Base-by-base conservation (phyloP, 106 monocot species). In the Dendrobium nobile region DNA sequence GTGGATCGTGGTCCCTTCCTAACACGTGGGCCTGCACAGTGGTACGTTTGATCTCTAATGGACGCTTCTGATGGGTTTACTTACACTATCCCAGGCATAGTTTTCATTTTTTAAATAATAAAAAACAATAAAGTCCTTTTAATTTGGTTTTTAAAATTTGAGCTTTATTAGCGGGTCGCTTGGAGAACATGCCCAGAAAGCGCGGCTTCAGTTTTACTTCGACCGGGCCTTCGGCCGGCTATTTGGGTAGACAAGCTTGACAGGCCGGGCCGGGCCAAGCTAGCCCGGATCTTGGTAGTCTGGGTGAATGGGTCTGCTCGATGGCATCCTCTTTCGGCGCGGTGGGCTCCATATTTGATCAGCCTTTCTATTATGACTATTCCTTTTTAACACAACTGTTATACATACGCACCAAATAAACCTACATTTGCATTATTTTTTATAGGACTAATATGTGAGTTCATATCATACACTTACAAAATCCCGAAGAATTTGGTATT, bases 21-120 rank as follows among this genome's bases (percentile, higher is more conserved):
- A 70, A 37, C 70, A 70, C 70, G 31, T 70, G 70, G 37, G n/a
- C 27, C 15, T 70, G 70, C 33, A 70, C 27, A 2, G 33, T 15
- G 27, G 70, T 70, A 70, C 70, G 70, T 70, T 31, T 37, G 70
- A 70, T 70, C 31, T 27, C 70, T 37, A 37, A 70, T 70, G 70
- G 70, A 70, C 70, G 70, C 70, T 70, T 70, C 70, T 33, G 70
- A 70, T 70, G 33, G 70, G 9, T 33, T 13, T 31, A 33, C 27
- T n/a, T 37, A 10, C 33, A 10, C 33, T 31, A 70, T 61, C 61
- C 6, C 20, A 24, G n/a, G n/a, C 61, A 9, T 37, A 70, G 70
- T n/a, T 70, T 5, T 33, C 11, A 70, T 31, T 70, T 70, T 11
- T 31, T 70, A 31, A 70, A 31, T 70, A 10, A 15, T 70, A 15